phyloP scores from a whole-genome alignment of 2,329 filamentous ascomycete genomes.

The Aaosphaeria pasadenensis region DNA sequence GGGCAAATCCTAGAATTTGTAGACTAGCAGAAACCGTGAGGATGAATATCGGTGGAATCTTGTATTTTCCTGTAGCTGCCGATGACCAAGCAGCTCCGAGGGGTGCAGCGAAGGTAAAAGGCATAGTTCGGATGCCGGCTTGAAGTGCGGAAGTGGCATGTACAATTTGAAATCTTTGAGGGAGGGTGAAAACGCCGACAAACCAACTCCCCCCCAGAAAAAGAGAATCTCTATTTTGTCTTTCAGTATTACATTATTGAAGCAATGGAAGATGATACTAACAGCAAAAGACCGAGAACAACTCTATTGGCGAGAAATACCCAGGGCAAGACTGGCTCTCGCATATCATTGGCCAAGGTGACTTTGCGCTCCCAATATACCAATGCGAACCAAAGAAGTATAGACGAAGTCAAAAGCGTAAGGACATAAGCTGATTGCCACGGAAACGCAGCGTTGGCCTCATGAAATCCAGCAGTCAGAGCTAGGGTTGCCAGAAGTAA shows the following conservation, averaged over 20 bases:
- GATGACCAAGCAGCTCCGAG: conserved; percentile 1
- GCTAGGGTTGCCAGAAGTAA: conserved; percentile 1
- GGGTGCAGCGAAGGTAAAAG: conserved; percentile 1
- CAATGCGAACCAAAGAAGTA: conserved; percentile 4
- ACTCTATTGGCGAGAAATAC: conserved; percentile 1
- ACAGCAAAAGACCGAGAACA: conserved; percentile 3
- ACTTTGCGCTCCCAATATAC: conserved; percentile 3
- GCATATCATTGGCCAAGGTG: background rate
- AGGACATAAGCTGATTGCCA: conserved; percentile 5
- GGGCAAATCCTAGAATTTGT: conserved; percentile 2
- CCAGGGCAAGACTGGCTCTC: conserved; percentile 7
- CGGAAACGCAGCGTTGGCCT: conserved; percentile 1
- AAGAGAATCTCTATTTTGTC: background rate
- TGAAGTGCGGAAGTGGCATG: conserved; percentile 1
- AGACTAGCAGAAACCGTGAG: background rate
- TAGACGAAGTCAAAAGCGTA: conserved; percentile 2
- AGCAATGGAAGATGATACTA: background rate
- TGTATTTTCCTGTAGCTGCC: background rate
- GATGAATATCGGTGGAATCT: conserved; percentile 1
- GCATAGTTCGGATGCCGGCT: conserved; percentile 7
- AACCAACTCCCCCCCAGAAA: background rate
- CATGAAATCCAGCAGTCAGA: conserved; percentile 2
- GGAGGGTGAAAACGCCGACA: conserved; percentile 1
- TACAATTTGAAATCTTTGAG: conserved; percentile 7
- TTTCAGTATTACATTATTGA: background rate